Base-by-base conservation (phyloP, 345 rosid genomes). In the Bruguiera sexangula region DNA sequence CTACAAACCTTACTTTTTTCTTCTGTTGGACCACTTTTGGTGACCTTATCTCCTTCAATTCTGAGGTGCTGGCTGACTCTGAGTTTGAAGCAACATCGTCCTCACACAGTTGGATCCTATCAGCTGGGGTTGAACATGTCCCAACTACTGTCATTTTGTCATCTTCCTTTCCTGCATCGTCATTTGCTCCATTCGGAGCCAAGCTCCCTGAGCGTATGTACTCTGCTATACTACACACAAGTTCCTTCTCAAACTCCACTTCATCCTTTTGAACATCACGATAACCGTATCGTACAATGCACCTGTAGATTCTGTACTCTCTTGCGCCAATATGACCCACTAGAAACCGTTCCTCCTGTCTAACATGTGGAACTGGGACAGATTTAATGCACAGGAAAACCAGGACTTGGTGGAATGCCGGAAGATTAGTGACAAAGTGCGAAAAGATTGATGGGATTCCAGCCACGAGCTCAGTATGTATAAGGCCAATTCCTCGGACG, bases 381-480 rank as follows among this genome's bases (percentile, higher is more conserved):
- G 99, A 92, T 73, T 96, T 96, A 55, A 92, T 82, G 76, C 99
- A 96, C 70, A 96, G 91, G 72, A 96, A 96, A 61, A 90, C 90
- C 3, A 96, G 82, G 70, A 92, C 91, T 75, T 90, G 96, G 63
- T 95, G 99, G 67, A 95, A 95, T 11, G 99, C 99, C 5, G 99
- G 98, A 72, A 95, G 91, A 81, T 96, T 96, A 65, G 98, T 92
- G 62, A 96, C 95, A 26, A 92, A 92, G 75, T 92, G 99, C 60
- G 99, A 96, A 88, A 92, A 96, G 75, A 96, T 90, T 2, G 97
- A 89, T 0, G 99, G 99, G 75, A 96, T 86, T 67, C 99, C 99
- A 0, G 96, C 84, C 21, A 92, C 98, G 0, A 96, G 91, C 79
- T 92, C 98, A 0, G 98, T 92, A 82, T 96, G 98, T 66, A 92